These are phyloP conservation scores for Aspergillus kassunensis DNA, from an alignment of 495 filamentous ascomycete species.

Conservation along the genomic window DNA sequence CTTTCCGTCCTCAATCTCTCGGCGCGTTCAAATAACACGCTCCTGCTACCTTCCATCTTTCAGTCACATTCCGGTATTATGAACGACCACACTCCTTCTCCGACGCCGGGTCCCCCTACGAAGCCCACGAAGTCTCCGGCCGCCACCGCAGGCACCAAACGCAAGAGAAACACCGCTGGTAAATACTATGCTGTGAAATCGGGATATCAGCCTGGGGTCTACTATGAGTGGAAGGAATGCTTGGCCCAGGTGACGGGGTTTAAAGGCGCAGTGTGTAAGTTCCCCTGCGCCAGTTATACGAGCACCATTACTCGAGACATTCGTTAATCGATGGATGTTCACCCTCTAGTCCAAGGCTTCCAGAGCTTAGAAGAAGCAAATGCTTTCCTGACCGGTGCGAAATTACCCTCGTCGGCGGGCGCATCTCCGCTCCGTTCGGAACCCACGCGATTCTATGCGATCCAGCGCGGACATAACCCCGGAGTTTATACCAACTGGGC, in stretches of 20 bases:
- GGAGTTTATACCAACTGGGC: conserved; percentile 89
- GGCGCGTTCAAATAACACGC: neutral
- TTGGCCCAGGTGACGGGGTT: conserved; percentile 79
- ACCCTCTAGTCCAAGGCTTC: conserved; percentile 73
- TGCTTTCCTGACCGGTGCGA: conserved; percentile 65
- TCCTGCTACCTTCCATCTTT: neutral
- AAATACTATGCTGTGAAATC: conserved; percentile 88
- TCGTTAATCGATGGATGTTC: conserved; percentile 12
- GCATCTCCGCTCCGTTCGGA: conserved; percentile 23
- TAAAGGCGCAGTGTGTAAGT: conserved; percentile 76
- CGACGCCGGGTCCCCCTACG: conserved; percentile 31
- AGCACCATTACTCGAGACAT: neutral
- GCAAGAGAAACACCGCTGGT: conserved; percentile 55
- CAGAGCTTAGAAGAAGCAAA: conserved; percentile 69
- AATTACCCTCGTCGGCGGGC: conserved; percentile 24
- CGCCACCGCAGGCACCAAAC: conserved; percentile 53
- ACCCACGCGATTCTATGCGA: conserved; percentile 65
- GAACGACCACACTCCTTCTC: conserved; percentile 38
- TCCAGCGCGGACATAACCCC: conserved; percentile 75
- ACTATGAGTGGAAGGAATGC: conserved; percentile 77
- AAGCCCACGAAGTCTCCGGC: conserved; percentile 32
- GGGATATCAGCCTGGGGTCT: conserved; percentile 80
- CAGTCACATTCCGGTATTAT: conserved; percentile 16
- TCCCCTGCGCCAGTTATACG: neutral
- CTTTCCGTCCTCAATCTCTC: conserved; percentile 1